Base-by-base conservation (phyloP, 176 grass and related monocot genomes). In the Oryza meridionalis region DNA sequence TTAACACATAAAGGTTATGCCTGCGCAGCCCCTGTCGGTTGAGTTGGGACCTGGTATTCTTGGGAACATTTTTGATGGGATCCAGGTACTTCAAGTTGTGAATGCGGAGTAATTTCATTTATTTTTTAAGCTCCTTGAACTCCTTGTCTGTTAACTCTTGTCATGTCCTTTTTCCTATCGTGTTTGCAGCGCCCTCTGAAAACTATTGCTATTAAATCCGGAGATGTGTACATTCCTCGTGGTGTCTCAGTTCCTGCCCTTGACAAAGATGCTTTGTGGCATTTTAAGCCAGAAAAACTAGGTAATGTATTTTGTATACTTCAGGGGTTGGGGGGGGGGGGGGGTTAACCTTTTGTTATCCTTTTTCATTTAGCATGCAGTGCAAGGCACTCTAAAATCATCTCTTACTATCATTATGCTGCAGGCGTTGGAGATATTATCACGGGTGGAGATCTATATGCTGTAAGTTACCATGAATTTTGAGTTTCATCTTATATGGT, bases 61-160 rank as follows among this genome's bases (percentile, higher is more conserved):
- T 69, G 94, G 94, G 42, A 97, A 97, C 65, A 97, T 97, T 73
- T 97, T 97, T 94, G 90, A 97, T 83, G 94, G 94, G 37, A 97
- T 97, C 44, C 90, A 97, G 92, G 94, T 94, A 66, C 63, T 15
- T 61, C 19, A 61, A 61, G 55, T 61, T 61, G 55, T 29, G 43
- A 83, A 84, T 11, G 65, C 44, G 65, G 8, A 31, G 19, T 38
- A 15, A 24, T 33, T 53, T 72, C 40, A 15, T 59, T 45, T 1
- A 1, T 37, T 68, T 66, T 7, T 61, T 62, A 9, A 16, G 29
- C 4, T 47, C 66, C 76, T 12, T 3, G 7, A 25, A 32, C 50
- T 70, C 67, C 22, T 66, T 61, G 29, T 81, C 8, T 32, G 8
- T 40, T 51, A 7, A 66, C 11, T 49, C 11, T 61, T 43, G 11